Percentiles rank a stretch among this genome's conserved stretches.
These are phyloP conservation scores for Pleoardoris graminearum DNA, from an alignment of 2,329 filamentous ascomycete species.

Conservation along the genomic window DNA sequence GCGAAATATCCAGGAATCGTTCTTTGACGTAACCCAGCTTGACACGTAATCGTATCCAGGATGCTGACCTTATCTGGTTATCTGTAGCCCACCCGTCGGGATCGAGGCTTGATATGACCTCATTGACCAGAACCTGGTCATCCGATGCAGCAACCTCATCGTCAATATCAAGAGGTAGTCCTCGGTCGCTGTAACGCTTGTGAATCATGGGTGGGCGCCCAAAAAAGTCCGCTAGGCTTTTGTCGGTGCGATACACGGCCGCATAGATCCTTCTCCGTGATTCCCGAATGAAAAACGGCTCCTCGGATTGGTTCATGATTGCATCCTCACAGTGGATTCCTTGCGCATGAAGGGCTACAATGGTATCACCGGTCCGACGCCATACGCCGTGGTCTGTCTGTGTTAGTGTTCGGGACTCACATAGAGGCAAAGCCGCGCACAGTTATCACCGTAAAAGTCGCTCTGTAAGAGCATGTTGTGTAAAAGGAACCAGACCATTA, in stretches of 20 bases:
- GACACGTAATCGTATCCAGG: slow-evolving; percentile 33
- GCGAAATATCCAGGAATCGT: slow-evolving; percentile 36
- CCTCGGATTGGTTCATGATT: slow-evolving; percentile 21
- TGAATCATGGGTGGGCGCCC: slow-evolving; percentile 43
- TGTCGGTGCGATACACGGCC: slow-evolving; percentile 37
- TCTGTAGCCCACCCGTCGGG: slow-evolving; percentile 39
- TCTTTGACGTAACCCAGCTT: slow-evolving; percentile 37
- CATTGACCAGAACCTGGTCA: slow-evolving; percentile 28
- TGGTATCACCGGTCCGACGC: slow-evolving; percentile 37
- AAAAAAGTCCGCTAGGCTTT: slow-evolving; percentile 40
- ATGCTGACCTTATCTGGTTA: slow-evolving; percentile 29
- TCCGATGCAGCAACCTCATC: slow-evolving; percentile 31
- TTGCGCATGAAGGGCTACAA: slow-evolving; percentile 34
- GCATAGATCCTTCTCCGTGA: slow-evolving; percentile 34
- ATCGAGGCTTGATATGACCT: slow-evolving; percentile 33
- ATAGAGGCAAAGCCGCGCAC: slow-evolving; percentile 18
- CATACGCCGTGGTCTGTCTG: slow-evolving; percentile 40
- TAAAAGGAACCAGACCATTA: slow-evolving; percentile 42
- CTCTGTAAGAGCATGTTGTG: slow-evolving; percentile 36
- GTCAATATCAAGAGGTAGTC: slow-evolving; percentile 36
- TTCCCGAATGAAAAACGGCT: slow-evolving; percentile 40
- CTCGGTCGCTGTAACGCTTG: slow-evolving; percentile 38
- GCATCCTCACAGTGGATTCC: slow-evolving; percentile 40
- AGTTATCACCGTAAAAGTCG: slow-evolving; percentile 42
- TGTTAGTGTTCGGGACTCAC: slow-evolving; percentile 10